Conservation (phyloP, 371 early-diverging fungal species). For the Mucor irregularis region DNA sequence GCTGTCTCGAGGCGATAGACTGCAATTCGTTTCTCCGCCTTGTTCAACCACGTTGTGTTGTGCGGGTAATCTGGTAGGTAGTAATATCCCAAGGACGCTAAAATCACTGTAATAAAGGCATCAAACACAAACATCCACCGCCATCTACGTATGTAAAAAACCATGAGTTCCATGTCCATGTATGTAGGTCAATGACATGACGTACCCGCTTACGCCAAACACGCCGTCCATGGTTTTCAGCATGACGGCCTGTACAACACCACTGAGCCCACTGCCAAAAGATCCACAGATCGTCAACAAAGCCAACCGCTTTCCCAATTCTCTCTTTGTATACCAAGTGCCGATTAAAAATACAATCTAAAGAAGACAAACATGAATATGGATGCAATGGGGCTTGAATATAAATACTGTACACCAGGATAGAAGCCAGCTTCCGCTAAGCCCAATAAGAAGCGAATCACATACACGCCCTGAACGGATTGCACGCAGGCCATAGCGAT, state of each 20-base stretch:
- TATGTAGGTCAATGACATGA: too few species aligned
- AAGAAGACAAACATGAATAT: too few species aligned
- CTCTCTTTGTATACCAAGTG: constrained; percentile 53
- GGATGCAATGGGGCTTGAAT: not conserved
- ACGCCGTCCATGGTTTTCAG: constrained; percentile 48
- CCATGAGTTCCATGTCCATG: not conserved
- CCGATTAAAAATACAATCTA: constrained; percentile 49
- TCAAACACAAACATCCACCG: constrained; percentile 53
- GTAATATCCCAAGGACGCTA: constrained; percentile 32
- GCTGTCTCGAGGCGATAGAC: constrained; percentile 17
- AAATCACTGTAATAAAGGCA: constrained; percentile 30
- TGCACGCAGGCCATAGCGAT: constrained; percentile 63
- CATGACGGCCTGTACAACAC: constrained; percentile 46
- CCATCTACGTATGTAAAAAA: constrained; percentile 30
- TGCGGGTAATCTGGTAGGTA: constrained; percentile 48
- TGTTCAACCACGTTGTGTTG: constrained; percentile 41
- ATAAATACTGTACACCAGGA: constrained; percentile 43
- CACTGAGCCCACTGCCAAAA: constrained; percentile 43
- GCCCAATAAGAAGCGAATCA: constrained; percentile 60
- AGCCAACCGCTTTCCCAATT: constrained; percentile 43
- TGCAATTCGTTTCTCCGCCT: constrained; percentile 33
- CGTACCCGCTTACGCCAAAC: constrained; percentile 47
- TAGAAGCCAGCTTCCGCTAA: constrained; percentile 65
- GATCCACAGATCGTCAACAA: constrained; percentile 43
- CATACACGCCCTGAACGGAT: constrained; percentile 44